Conservation (phyloP, 805 yeast species). For the Saturnispora diversa region DNA sequence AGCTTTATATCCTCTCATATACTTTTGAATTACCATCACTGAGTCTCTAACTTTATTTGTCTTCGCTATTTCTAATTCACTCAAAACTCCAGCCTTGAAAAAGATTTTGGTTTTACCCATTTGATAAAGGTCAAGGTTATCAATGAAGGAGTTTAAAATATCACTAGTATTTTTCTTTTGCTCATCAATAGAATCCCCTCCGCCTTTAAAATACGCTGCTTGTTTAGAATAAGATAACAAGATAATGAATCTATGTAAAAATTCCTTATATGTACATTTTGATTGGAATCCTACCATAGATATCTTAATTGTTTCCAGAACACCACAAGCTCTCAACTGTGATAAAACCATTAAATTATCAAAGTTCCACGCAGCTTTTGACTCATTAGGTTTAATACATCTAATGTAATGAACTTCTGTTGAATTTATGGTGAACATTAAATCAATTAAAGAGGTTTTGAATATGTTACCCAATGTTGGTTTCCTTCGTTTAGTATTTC, state of each 20-base stretch:
- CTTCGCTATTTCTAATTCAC: slow-evolving; percentile 78
- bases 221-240: slow-evolving; percentile 63
- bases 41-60: slow-evolving; percentile 65
- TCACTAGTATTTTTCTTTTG: slow-evolving; percentile 58
- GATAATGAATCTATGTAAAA: slow-evolving; percentile 79
- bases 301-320: slow-evolving; percentile 87
- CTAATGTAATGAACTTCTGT: slow-evolving; percentile 95
- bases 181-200: slow-evolving; percentile 42
- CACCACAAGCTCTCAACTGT: slow-evolving; percentile 97
- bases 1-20: slow-evolving; percentile 54
- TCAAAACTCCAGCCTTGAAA: slow-evolving; percentile 94
- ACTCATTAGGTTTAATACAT: slow-evolving; percentile 94
- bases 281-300: slow-evolving; percentile 99
- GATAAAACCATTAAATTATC: slow-evolving; percentile 91
- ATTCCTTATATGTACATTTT: slow-evolving; percentile 88
- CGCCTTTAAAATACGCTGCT: slow-evolving; percentile 47
- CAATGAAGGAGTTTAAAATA: slow-evolving; percentile 55
- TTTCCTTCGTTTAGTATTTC: slow-evolving; percentile 43
- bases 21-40: slow-evolving; percentile 82
- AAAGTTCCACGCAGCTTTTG: slow-evolving; percentile 90
- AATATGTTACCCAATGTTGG: slow-evolving; percentile 94
- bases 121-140: slow-evolving; percentile 64
- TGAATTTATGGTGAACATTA: slow-evolving; percentile 85
- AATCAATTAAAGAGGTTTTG: slow-evolving; percentile 82
- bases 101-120: slow-evolving; percentile 89